Evolutionary conservation across 306 rosid genomes (phyloP).

Genomic region (Acacia melanoxylon): DNA sequence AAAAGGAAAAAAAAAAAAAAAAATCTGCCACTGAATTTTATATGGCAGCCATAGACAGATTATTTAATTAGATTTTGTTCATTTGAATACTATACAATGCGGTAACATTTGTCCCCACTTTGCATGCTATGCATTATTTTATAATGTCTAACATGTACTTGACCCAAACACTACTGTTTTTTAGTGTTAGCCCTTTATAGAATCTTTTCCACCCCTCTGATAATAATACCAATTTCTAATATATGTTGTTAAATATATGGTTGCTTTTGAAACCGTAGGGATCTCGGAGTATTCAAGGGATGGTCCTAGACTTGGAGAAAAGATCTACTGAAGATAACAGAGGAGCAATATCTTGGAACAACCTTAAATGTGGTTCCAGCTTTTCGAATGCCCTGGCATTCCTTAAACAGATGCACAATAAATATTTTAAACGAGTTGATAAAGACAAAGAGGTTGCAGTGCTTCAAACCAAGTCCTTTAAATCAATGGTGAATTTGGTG

Average conservation of each 20-base stretch:
- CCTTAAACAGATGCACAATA: not conserved
- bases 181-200: not conserved
- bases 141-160: not conserved
- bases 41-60: not conserved
- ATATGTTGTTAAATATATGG: not conserved
- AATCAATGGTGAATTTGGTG: slow-evolving; percentile 48
- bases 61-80: not conserved
- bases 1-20: not conserved
- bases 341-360: slow-evolving; percentile 24
- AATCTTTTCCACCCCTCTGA: not conserved
- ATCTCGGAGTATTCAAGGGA: slow-evolving; percentile 45
- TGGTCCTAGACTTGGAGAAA: slow-evolving; percentile 49
- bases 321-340: not conserved
- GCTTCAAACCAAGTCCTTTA: slow-evolving; percentile 40
- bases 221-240: not conserved
- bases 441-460: slow-evolving; percentile 19
- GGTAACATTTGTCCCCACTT: not conserved
- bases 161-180: not conserved
- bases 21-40: not conserved
- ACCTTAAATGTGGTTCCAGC: slow-evolving; percentile 2
- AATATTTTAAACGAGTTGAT: slow-evolving; percentile 30
- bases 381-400: not conserved
- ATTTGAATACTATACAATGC: not conserved
- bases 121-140: slow-evolving; percentile 7
- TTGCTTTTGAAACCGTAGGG: slow-evolving; percentile 37